Percentiles rank a stretch among this genome's conserved stretches.
These are phyloP conservation scores for Alternaria incomplexa DNA, from an alignment of 2,329 filamentous ascomycete species.

Conservation along the genomic window DNA sequence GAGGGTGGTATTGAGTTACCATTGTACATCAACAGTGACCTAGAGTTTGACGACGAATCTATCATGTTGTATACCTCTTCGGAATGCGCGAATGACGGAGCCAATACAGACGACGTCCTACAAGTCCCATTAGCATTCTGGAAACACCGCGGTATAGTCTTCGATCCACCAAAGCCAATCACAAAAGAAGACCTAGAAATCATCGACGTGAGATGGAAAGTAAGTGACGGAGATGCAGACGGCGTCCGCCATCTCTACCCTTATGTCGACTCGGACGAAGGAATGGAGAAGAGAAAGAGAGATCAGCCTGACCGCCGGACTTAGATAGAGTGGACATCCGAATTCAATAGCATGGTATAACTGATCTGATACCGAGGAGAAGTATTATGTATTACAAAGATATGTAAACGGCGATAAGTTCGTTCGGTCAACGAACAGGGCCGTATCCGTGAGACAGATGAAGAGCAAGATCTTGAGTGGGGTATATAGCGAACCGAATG, in stretches of 20 bases:
- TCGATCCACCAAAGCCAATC: neutral
- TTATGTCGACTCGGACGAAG: neutral
- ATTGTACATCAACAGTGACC: neutral
- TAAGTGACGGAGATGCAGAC: neutral
- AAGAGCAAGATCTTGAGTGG: conserved; percentile 7
- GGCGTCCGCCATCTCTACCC: neutral
- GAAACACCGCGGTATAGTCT: neutral
- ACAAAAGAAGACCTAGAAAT: neutral
- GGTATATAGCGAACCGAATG: conserved; percentile 11
- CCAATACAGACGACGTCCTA: neutral
- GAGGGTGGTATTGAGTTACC: neutral
- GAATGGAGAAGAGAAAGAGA: neutral
- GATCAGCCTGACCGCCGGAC: neutral
- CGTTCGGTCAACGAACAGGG: conserved; percentile 1
- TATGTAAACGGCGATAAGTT: neutral
- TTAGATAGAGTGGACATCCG: neutral
- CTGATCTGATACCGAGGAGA: neutral
- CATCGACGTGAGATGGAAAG: neutral
- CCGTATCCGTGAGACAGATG: neutral
- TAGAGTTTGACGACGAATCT: conserved; percentile 5
- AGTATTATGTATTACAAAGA: conserved; percentile 8
- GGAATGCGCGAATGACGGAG: neutral
- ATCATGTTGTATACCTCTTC: conserved; percentile 6
- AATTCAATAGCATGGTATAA: neutral
- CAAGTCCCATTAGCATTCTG: conserved; percentile 1